Evolutionary conservation across 345 rosid species (phyloP).

Genomic region (Mallotus nudiflorus): DNA sequence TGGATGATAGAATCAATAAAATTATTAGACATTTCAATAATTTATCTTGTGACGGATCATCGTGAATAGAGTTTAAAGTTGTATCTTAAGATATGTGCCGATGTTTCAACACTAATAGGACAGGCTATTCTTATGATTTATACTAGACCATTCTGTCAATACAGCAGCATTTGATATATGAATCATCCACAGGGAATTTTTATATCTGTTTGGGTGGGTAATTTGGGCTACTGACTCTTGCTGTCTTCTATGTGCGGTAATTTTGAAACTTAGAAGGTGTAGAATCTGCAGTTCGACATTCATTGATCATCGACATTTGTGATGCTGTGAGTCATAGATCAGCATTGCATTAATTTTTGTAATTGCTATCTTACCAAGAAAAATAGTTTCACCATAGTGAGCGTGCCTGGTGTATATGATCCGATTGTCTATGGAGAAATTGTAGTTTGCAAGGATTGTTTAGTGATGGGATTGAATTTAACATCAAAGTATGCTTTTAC

Average conservation of each 20-base stretch:
- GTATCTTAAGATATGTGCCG: neutral
- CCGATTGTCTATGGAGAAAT: neutral
- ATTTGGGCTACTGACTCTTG: neutral
- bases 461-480: too few relatives aligned
- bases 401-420: neutral
- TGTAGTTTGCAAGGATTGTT: neutral
- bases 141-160: neutral
- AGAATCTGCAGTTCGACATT: neutral
- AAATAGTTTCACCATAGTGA: neutral
- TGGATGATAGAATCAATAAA: neutral
- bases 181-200: neutral
- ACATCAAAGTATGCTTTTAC: too few relatives aligned
- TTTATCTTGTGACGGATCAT: neutral
- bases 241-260: neutral
- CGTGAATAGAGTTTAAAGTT: neutral
- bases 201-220: neutral
- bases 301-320: neutral
- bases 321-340: neutral
- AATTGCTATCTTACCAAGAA: neutral
- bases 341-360: neutral
- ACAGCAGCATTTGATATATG: neutral
- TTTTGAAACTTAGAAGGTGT: neutral
- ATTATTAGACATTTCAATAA: neutral
- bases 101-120: neutral
- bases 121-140: neutral